phyloP scores from a whole-genome alignment of 2,329 filamentous ascomycete species.

The Amauroascus verrucosus region DNA sequence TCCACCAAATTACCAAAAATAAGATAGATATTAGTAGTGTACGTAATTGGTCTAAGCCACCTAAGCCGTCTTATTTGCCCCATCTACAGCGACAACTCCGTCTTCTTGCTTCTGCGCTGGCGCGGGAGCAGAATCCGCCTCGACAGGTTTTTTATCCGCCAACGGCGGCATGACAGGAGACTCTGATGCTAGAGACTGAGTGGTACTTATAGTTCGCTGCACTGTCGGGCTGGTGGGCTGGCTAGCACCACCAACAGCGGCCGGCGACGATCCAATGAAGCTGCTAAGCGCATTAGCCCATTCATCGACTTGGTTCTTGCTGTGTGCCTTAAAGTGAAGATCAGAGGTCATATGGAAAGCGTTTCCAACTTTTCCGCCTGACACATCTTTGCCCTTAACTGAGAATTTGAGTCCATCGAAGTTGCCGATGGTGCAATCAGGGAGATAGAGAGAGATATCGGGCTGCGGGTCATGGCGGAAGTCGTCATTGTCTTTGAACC shows the following conservation, averaged over 20 bases:
- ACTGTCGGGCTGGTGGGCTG: conserved; percentile 8
- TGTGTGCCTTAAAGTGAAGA: conserved; percentile 78
- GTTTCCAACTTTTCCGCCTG: conserved; percentile 63
- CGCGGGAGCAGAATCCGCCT: not conserved
- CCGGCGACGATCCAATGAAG: not conserved
- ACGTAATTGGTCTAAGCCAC: not conserved
- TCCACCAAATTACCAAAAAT: not conserved
- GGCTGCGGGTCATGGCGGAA: conserved; percentile 50
- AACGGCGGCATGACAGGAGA: conserved; percentile 7
- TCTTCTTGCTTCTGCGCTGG: not conserved
- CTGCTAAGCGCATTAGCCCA: conserved; percentile 43
- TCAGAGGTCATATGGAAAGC: conserved; percentile 73
- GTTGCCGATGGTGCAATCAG: conserved; percentile 71
- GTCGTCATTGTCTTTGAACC: conserved; percentile 87
- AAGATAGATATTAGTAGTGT: not conserved
- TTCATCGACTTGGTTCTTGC: conserved; percentile 64
- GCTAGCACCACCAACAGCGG: not conserved
- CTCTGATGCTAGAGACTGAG: not conserved
- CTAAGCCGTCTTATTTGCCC: not conserved
- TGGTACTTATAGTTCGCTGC: not conserved
- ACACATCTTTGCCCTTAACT: conserved; percentile 88
- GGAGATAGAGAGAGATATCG: conserved; percentile 82
- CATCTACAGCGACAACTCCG: not conserved
- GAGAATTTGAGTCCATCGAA: conserved; percentile 74
- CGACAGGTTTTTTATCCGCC: conserved; percentile 1